Evolutionary conservation across 495 filamentous ascomycete genomes (phyloP).

Genomic region (Choiromyces venosus): DNA sequence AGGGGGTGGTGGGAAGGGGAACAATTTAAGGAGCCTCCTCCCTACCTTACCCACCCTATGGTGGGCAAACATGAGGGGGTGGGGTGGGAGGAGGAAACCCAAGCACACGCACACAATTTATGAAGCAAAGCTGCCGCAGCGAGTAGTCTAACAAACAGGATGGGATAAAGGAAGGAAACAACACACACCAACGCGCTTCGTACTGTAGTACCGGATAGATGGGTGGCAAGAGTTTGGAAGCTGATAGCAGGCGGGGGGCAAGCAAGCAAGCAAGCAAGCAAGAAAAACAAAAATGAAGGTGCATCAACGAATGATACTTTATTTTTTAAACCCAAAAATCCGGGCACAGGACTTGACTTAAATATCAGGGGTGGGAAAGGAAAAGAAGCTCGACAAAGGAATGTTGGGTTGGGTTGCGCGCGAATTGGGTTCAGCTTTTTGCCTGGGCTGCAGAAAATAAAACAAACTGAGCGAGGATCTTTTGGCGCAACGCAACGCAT

Average conservation of each 20-base stretch:
- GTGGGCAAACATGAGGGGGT: slow-evolving; percentile 17
- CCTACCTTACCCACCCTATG: slow-evolving; percentile 17
- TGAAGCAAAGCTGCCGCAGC: neutral
- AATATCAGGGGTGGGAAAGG: slow-evolving; percentile 32
- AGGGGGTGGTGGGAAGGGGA: neutral
- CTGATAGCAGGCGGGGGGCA: neutral
- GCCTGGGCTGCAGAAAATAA: slow-evolving; percentile 13
- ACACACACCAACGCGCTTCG: neutral
- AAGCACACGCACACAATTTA: neutral
- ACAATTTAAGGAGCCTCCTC: slow-evolving; percentile 12
- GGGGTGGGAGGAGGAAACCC: neutral
- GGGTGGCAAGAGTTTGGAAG: neutral
- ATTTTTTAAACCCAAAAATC: slow-evolving; percentile 21
- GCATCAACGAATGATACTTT: neutral
- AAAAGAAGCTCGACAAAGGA: neutral
- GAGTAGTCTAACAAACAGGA: neutral
- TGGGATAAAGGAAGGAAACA: neutral
- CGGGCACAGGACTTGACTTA: slow-evolving; percentile 25
- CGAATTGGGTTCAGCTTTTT: slow-evolving; percentile 5
- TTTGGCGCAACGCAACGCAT: slow-evolving; percentile 8
- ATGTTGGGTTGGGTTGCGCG: slow-evolving; percentile 21
- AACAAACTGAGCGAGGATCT: slow-evolving; percentile 17
- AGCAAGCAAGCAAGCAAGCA: neutral
- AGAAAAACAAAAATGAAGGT: neutral
- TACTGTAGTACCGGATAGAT: neutral